Base-by-base conservation (phyloP, 805 yeast genomes). In the Candida dajiaensis region DNA sequence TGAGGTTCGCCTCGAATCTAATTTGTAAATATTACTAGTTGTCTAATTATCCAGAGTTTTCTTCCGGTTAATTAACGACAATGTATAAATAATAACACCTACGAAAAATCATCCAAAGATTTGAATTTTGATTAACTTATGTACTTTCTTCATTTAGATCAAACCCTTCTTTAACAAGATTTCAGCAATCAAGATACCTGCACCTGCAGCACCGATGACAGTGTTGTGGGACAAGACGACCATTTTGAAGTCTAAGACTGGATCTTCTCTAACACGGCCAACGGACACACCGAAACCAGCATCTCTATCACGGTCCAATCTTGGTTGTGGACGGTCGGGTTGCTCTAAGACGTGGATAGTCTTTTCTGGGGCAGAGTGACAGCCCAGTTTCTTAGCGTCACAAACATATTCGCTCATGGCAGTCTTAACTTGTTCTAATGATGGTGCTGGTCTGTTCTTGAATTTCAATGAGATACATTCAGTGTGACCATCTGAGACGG, bases 171-270 rank as follows among this genome's bases (percentile, higher is more conserved):
- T 90, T 50, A 78, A 68, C 58, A 94, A 75, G 46, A 89, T 74
- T 73, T 94, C 99, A 44, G 95, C 99, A 65, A 94, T 94, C 67
- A 94, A 80, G 50, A 94, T 76, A 67, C 99, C 99, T 9, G 97
- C 85, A 65, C 99, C 99, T 22, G 99, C 99, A 62, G 99, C 99
- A 63, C 99, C 99, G 56, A 94, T 88, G 59, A 94, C 78, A 46
- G 99, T 94, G 76, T 94, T 94, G 69, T 94, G 99, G 23, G 97
- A 90, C 55, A 94, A 73, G n/a, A 89, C 94, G 46, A 94, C 97
- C 90, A 94, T 92, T 72, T 94, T 94, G 73, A 78, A 81, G 67
- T 94, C 99, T 57, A 94, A 76, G 12, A 94, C 88, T 9, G 96
- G 89, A 65, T 94, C 99, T 57, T 81, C 86, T 73, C 99, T 83